phyloP scores from a whole-genome alignment of 1,139 yeast species.

The Nematodospora anomalae region DNA sequence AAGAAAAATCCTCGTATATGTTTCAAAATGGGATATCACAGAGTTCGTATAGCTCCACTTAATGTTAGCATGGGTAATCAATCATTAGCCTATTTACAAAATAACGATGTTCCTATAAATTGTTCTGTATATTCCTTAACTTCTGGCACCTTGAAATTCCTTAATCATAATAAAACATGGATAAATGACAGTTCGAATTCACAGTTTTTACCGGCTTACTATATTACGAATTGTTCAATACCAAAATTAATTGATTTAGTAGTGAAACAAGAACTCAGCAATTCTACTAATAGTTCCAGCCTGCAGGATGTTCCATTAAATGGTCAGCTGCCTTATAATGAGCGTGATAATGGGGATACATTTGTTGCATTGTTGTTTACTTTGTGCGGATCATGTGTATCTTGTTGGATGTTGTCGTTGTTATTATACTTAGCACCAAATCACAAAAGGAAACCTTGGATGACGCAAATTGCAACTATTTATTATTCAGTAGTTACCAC shows the following conservation, averaged over 20 bases:
- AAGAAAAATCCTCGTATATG: not conserved
- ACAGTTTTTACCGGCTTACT: slow-evolving; percentile 38
- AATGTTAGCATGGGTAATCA: slow-evolving; percentile 14
- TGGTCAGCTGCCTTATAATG: slow-evolving; percentile 22
- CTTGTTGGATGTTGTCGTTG: slow-evolving; percentile 56
- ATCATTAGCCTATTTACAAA: slow-evolving; percentile 15
- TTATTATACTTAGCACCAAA: slow-evolving; percentile 46
- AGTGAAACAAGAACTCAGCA: slow-evolving; percentile 4
- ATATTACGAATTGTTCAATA: slow-evolving; percentile 41
- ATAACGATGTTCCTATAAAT: slow-evolving; percentile 25
- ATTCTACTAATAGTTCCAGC: not conserved
- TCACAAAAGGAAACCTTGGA: slow-evolving; percentile 47
- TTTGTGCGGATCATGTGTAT: slow-evolving; percentile 43
- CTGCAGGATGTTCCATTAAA: not conserved
- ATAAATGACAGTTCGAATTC: slow-evolving; percentile 14
- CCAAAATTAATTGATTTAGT: slow-evolving; percentile 13
- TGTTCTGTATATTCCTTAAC: slow-evolving; percentile 43
- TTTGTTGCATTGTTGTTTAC: slow-evolving; percentile 46
- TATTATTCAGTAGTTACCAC: slow-evolving; percentile 47
- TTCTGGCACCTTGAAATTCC: slow-evolving; percentile 27
- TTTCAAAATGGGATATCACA: not conserved
- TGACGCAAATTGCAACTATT: slow-evolving; percentile 47
- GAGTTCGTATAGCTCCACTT: slow-evolving; percentile 6
- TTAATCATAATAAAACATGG: slow-evolving; percentile 21
- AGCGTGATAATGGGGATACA: slow-evolving; percentile 41